These are phyloP conservation scores for Escovopsis sp. DNA, from an alignment of 2,329 filamentous ascomycete genomes.

Conservation along the genomic window DNA sequence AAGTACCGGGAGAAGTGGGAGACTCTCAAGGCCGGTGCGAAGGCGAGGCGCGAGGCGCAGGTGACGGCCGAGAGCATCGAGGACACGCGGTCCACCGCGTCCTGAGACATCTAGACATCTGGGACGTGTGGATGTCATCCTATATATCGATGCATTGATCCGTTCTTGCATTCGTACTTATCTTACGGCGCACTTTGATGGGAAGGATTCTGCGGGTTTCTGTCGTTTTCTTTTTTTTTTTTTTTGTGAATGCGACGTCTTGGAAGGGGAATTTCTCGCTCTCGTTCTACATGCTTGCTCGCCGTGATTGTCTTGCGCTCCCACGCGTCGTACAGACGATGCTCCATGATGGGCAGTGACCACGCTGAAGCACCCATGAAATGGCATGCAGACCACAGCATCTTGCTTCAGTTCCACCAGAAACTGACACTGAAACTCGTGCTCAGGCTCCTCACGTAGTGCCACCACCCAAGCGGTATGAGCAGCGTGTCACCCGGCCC, in stretches of 20 bases:
- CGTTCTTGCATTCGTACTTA: no score
- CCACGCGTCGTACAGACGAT: neutral
- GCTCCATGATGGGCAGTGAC: no score
- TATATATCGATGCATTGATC: neutral
- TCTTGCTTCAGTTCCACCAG: slow-evolving; percentile 88
- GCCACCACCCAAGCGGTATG: slow-evolving; percentile 94
- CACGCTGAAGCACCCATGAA: no score
- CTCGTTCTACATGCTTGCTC: neutral
- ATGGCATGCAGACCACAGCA: no score
- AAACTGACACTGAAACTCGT: slow-evolving; percentile 92
- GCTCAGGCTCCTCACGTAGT: slow-evolving; percentile 77
- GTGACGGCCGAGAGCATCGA: slow-evolving; percentile 20
- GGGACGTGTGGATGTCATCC: neutral
- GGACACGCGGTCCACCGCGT: slow-evolving; percentile 12
- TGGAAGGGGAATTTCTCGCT: neutral
- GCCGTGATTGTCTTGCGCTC: neutral
- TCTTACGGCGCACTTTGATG: neutral
- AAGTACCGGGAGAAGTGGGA: slow-evolving; percentile 50
- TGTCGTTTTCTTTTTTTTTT: neutral
- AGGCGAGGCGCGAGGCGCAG: slow-evolving; percentile 35
- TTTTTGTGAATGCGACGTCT: neutral
- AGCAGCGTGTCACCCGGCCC: slow-evolving; percentile 74
- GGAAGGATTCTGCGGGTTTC: neutral
- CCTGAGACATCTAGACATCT: no score
- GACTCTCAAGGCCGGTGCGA: slow-evolving; percentile 44